Evolutionary conservation across 108 stramenopile genomes (phyloP).

Genomic region (Pseudonitzschia multiseries): DNA sequence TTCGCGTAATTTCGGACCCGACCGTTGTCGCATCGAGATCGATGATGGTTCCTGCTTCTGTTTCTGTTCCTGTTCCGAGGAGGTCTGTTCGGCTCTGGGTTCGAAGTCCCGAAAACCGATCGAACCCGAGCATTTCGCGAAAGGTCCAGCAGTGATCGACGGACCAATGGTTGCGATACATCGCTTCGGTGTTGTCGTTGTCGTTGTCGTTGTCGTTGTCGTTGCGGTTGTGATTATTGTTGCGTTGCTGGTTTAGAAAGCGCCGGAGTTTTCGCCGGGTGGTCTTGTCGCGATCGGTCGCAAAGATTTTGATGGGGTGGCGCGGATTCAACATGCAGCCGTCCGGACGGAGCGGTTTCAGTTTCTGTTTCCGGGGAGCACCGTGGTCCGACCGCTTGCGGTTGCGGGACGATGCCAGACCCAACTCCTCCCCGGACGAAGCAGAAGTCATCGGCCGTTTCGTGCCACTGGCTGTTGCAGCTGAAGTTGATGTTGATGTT

Average conservation of each 20-base stretch:
- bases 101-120: conserved; percentile 5
- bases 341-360: background rate
- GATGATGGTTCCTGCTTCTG: too few species aligned
- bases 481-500: too few species aligned
- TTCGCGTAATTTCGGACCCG: background rate
- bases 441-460: background rate
- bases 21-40: too few species aligned
- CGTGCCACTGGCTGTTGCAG: background rate
- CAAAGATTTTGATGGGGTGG: conserved; percentile 38
- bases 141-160: conserved; percentile 45
- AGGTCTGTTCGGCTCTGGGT: background rate
- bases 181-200: background rate
- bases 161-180: conserved; percentile 15
- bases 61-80: too few species aligned
- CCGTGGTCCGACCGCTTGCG: too few species aligned
- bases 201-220: background rate
- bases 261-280: conserved; percentile 14
- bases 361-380: too few species aligned
- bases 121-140: conserved; percentile 63
- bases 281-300: conserved; percentile 21
- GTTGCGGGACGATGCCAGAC: background rate
- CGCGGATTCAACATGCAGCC: conserved; percentile 13
- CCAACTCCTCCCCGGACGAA: background rate
- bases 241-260: background rate
- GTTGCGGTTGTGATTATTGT: background rate